These are phyloP conservation scores for Leucocoprinus sp. DNA, from an alignment of 768 basidiomycete species.

Conservation along the genomic window DNA sequence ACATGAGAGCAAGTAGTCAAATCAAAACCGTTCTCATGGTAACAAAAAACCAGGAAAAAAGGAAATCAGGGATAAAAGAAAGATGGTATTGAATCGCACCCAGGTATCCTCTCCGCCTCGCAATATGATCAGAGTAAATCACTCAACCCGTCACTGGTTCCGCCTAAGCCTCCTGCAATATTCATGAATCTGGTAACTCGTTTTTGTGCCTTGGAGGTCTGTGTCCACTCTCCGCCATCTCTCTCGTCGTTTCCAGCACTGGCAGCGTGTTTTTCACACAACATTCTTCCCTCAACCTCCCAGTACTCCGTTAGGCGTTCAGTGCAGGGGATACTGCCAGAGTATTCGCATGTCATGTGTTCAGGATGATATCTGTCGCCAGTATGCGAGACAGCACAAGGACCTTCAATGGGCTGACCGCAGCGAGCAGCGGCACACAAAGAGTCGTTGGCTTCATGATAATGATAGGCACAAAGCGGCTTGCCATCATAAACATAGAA, in stretches of 20 bases:
- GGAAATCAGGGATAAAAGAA: too few species aligned
- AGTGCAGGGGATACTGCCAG: constrained; percentile 36
- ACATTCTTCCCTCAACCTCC: constrained; percentile 79
- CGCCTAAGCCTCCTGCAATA: constrained; percentile 30
- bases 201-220: constrained; percentile 55
- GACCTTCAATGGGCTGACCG: constrained; percentile 87
- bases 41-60: too few species aligned
- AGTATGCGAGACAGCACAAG: constrained; percentile 80
- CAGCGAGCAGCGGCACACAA: constrained; percentile 75
- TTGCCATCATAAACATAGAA: constrained; percentile 91
- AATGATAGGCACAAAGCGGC: constrained; percentile 87
- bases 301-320: constrained; percentile 75
- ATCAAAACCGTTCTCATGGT: too few species aligned
- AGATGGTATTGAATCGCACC: too few species aligned
- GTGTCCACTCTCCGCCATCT: constrained; percentile 24
- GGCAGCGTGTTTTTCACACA: constrained; percentile 76
- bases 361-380: constrained; percentile 83
- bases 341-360: constrained; percentile 78
- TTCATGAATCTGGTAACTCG: constrained; percentile 79
- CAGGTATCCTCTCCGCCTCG: too few species aligned
- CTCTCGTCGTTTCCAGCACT: constrained; percentile 18
- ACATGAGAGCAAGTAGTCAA: too few species aligned
- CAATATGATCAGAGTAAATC: constrained; percentile 22
- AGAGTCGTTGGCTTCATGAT: constrained; percentile 87
- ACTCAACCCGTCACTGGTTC: constrained; percentile 9